Evolutionary conservation across 1,284 basidiomycete species (phyloP).

Genomic region (Trichosporon asahii): DNA sequence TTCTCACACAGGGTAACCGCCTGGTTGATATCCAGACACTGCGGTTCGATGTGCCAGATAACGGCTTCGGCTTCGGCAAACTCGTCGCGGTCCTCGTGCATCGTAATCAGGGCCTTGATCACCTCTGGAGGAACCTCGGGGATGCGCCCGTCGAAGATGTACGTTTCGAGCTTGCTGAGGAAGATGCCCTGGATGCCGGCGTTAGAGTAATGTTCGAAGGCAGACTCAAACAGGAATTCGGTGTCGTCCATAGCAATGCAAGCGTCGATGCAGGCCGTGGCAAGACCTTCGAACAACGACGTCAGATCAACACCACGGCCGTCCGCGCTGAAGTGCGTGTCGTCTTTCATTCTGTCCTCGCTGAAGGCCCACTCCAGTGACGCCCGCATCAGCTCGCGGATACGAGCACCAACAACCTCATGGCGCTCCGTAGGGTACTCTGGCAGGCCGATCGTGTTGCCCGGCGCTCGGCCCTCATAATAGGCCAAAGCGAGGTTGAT

Average conservation of each 20-base stretch:
- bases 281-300: slow-evolving; percentile 80
- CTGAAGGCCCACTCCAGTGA: slow-evolving; percentile 89
- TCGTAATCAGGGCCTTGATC: slow-evolving; percentile 75
- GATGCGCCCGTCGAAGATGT: slow-evolving; percentile 73
- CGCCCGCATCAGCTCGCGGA: slow-evolving; percentile 79
- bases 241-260: slow-evolving; percentile 75
- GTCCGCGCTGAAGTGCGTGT: slow-evolving; percentile 74
- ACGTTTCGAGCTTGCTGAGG: slow-evolving; percentile 75
- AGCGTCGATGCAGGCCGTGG: slow-evolving; percentile 73
- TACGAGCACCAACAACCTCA: slow-evolving; percentile 67
- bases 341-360: slow-evolving; percentile 86
- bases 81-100: slow-evolving; percentile 69
- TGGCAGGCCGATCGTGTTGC: slow-evolving; percentile 85
- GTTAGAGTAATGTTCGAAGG: slow-evolving; percentile 85
- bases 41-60: slow-evolving; percentile 94
- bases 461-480: slow-evolving; percentile 75
- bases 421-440: slow-evolving; percentile 61
- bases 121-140: slow-evolving; percentile 76
- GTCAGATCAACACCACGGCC: slow-evolving; percentile 91
- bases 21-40: slow-evolving; percentile 89
- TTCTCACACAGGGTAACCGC: slow-evolving; percentile 79
- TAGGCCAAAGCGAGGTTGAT: slow-evolving; percentile 82
- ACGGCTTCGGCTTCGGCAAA: slow-evolving; percentile 78
- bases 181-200: slow-evolving; percentile 84
- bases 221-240: slow-evolving; percentile 85